Conservation (phyloP, 2,329 filamentous ascomycete species). For the Pseudogymnoascus sp. region DNA sequence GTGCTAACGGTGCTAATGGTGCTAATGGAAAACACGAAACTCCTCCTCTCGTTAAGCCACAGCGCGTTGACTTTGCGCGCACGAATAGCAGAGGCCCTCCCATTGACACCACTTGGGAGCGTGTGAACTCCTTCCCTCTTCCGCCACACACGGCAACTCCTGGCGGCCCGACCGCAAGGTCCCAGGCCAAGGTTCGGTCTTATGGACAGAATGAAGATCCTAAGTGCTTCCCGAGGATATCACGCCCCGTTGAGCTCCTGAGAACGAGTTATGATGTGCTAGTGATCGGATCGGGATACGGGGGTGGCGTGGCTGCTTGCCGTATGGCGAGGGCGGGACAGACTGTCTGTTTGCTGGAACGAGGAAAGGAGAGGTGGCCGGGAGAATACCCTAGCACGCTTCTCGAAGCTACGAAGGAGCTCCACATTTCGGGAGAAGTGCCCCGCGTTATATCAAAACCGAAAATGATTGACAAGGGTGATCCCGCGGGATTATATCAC, state of each 20-base stretch:
- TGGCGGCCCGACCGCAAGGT: constrained; percentile 20
- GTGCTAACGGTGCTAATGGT: not conserved
- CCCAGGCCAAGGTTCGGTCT: constrained; percentile 22
- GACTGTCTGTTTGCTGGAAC: constrained; percentile 55
- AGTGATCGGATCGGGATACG: constrained; percentile 62
- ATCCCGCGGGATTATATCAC: constrained; percentile 55
- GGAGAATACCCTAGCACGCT: constrained; percentile 51
- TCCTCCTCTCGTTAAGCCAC: constrained; percentile 9
- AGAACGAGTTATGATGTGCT: constrained; percentile 53
- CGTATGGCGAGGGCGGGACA: constrained; percentile 53
- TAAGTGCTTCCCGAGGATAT: constrained; percentile 42
- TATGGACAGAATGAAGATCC: constrained; percentile 24
- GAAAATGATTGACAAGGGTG: constrained; percentile 38
- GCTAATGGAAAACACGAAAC: not conserved
- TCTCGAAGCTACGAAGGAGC: constrained; percentile 38
- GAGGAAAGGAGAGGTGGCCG: constrained; percentile 57
- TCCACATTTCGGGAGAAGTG: constrained; percentile 49
- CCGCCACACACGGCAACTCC: constrained; percentile 9
- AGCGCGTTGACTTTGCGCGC: constrained; percentile 14
- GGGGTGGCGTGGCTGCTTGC: constrained; percentile 56
- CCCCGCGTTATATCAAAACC: constrained; percentile 35
- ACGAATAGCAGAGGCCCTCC: not conserved
- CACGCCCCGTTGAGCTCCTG: constrained; percentile 48
- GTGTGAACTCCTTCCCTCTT: constrained; percentile 1
- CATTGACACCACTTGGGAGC: not conserved